phyloP scores from a whole-genome alignment of 352 stramenopile genomes.

The Pythium sp. region DNA sequence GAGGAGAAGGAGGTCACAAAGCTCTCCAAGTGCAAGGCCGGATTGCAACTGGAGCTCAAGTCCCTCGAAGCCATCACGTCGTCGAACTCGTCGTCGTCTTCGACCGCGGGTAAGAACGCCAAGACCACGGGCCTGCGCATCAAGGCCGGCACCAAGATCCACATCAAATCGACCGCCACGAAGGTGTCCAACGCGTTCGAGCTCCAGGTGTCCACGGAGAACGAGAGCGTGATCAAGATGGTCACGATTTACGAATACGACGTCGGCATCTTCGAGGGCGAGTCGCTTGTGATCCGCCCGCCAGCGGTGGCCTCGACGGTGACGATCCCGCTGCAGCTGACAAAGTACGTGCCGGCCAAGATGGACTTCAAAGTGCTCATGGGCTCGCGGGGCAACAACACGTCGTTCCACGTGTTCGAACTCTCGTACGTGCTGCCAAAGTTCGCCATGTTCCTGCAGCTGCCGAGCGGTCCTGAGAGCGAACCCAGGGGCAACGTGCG shows the following conservation, averaged over 20 bases:
- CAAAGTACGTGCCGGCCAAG: constrained; percentile 61
- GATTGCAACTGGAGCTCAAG: constrained; percentile 76
- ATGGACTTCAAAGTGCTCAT: constrained; percentile 79
- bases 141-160: constrained; percentile 52
- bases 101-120: constrained; percentile 26
- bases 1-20: constrained; percentile 80
- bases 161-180: constrained; percentile 52
- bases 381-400: constrained; percentile 71
- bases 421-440: constrained; percentile 70
- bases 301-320: constrained; percentile 40
- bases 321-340: constrained; percentile 54
- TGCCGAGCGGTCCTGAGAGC: constrained; percentile 28
- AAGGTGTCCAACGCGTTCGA: constrained; percentile 60
- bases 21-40: constrained; percentile 78
- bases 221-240: constrained; percentile 87
- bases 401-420: constrained; percentile 89
- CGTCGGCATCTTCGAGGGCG: constrained; percentile 81
- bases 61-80: constrained; percentile 52
- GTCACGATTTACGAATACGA: constrained; percentile 85
- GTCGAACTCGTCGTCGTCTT: constrained; percentile 13
- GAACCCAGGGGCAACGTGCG: constrained; percentile 52
- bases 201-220: constrained; percentile 82
- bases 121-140: constrained; percentile 46
- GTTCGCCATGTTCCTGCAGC: constrained; percentile 80
- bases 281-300: constrained; percentile 73